phyloP scores from a whole-genome alignment of 2,329 filamentous ascomycete genomes.

The Talaromyces islandicus region DNA sequence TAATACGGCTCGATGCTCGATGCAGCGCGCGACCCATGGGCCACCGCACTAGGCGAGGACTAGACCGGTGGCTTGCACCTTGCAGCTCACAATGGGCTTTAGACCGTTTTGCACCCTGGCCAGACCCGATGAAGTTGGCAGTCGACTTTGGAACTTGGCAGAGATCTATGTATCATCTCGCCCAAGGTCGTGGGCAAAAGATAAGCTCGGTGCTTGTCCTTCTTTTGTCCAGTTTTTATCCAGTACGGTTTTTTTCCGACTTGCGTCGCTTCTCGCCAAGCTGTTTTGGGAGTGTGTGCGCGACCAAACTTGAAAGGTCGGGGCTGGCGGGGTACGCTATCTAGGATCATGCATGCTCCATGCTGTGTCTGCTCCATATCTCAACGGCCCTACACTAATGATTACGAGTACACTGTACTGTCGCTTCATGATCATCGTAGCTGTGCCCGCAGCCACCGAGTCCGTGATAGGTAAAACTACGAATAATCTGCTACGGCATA shows the following conservation, averaged over 20 bases:
- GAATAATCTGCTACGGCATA: no score
- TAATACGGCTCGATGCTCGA: no score
- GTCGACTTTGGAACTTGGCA: neutral
- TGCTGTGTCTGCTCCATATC: neutral
- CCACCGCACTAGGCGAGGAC: neutral
- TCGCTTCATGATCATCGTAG: neutral
- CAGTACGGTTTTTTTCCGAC: neutral
- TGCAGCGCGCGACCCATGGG: neutral
- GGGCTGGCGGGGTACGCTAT: neutral
- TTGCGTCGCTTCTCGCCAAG: neutral
- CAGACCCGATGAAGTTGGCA: neutral
- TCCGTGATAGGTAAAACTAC: neutral
- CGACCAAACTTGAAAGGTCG: neutral
- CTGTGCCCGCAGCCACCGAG: no score
- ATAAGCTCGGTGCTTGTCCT: no score
- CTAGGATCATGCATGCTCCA: neutral
- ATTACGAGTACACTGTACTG: neutral
- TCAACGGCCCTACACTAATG: neutral
- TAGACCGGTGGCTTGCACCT: neutral
- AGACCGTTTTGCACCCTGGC: neutral
- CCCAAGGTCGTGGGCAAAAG: neutral
- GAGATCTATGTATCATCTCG: no score
- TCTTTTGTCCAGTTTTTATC: no score
- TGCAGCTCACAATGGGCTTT: neutral
- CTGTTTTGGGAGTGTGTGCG: neutral